Evolutionary conservation across 1,284 basidiomycete species (phyloP).

Genomic region (Cystobasidium slooffiae): DNA sequence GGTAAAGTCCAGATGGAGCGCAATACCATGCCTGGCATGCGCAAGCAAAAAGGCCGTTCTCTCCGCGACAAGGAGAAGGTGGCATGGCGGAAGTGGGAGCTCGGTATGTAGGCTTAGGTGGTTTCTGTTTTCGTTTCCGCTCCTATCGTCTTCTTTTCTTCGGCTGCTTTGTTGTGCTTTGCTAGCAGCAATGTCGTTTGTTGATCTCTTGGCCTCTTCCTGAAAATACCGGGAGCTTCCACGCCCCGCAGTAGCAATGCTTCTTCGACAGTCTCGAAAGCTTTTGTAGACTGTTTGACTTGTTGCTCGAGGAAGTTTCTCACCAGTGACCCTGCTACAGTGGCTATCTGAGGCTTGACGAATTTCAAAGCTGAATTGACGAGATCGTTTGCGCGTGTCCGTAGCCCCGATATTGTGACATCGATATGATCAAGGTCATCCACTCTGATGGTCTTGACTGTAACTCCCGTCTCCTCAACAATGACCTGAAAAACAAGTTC

Average conservation of each 20-base stretch:
- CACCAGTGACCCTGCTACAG: conserved; percentile 27
- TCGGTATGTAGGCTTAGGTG: conserved; percentile 5
- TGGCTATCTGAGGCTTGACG: conserved; percentile 39
- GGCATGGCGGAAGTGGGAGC: conserved; percentile 35
- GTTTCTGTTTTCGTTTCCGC: background rate
- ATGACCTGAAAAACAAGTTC: conserved; percentile 35
- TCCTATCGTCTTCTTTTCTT: conserved; percentile 1
- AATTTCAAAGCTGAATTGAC: conserved; percentile 39
- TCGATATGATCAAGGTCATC: conserved; percentile 41
- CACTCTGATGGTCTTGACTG: conserved; percentile 22
- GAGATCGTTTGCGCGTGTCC: conserved; percentile 28
- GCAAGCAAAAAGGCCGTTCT: conserved; percentile 33
- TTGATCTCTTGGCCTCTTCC: conserved; percentile 7
- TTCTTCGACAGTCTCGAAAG: conserved; percentile 36
- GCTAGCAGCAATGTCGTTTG: background rate
- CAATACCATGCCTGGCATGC: conserved; percentile 26
- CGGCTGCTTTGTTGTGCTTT: background rate
- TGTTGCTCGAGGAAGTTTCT: conserved; percentile 23
- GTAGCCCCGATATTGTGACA: conserved; percentile 28
- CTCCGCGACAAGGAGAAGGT: conserved; percentile 35
- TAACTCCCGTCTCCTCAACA: conserved; percentile 29
- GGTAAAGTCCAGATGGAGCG: conserved; percentile 52
- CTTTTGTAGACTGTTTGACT: conserved; percentile 35
- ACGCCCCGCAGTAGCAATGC: conserved; percentile 33
- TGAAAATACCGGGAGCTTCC: conserved; percentile 37